Base-by-base conservation (phyloP, 306 rosid genomes). In the Sindora glabra region DNA sequence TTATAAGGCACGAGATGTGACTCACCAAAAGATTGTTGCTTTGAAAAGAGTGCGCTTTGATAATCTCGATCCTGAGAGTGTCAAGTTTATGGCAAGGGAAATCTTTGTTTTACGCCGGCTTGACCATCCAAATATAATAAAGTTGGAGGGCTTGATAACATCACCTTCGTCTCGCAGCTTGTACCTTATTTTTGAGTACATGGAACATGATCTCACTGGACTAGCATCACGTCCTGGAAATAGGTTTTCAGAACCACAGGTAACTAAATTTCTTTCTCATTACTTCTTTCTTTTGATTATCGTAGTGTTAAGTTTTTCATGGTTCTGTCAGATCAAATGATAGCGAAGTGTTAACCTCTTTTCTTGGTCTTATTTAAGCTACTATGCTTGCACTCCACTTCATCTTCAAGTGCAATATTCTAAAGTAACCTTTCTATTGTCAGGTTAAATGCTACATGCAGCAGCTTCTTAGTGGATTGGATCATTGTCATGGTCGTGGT, bases 171-270 rank as follows among this genome's bases (percentile, higher is more conserved):
- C 98, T 59, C 84, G 90, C 48, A 91, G 95, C 78, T 72, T 91
- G 68, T 91, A 91, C 76, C 92, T 91, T 71, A 72, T 91, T 65
- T 83, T 91, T 76, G 95, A 88, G 77, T 91, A 91, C 25, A 91
- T 88, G 98, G 90, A 91, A 40, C 98, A 91, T 46, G 98, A 91
- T 76, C 96, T 91, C 58, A 88, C 98, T 0, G 98, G 98, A 36
- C 98, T 91, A 36, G 85, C 78, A 64, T 71, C 96, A 22, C 58
- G 56, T 42, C 96, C 95, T 14, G 77, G 65, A 59, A 69, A 81
- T 53, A 88, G 83, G 64, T 81, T 91, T 74, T 71, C 85, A 8
- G 95, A 91, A 78, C 86, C 98, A 16, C 98, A 88, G 96, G 98
- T 91, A 79, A 45, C n/a, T n/a, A n/a, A n/a, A n/a, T n/a, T n/a